Percentiles rank a stretch among this genome's conserved stretches.
These are phyloP conservation scores for Taiozyma sp. DNA, from an alignment of 1,139 yeast genomes.

Conservation along the genomic window DNA sequence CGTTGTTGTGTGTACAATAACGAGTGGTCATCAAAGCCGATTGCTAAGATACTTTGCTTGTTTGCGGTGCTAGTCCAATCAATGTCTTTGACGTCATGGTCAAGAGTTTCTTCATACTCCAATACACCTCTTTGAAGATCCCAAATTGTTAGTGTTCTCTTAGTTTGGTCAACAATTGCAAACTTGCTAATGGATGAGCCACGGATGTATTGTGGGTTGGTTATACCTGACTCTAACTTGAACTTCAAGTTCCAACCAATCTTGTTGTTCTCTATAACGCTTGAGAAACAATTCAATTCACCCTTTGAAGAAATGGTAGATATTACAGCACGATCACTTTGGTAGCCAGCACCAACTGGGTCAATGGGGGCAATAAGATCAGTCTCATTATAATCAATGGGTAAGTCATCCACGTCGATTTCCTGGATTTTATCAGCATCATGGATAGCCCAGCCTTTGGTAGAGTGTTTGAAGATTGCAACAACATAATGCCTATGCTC, in stretches of 20 bases:
- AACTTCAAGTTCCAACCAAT: constrained; percentile 50
- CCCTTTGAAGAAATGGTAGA: constrained; percentile 59
- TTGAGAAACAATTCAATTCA: constrained; percentile 46
- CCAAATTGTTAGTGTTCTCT: constrained; percentile 63
- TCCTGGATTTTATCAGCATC: constrained; percentile 26
- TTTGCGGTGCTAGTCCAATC: constrained; percentile 74
- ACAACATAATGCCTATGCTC: constrained; percentile 38
- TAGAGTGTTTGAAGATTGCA: constrained; percentile 33
- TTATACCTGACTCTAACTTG: constrained; percentile 51
- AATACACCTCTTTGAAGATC: constrained; percentile 63
- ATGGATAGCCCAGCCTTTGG: constrained; percentile 22
- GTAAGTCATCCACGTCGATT: constrained; percentile 23
- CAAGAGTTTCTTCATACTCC: constrained; percentile 51
- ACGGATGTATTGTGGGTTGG: constrained; percentile 48
- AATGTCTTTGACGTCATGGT: constrained; percentile 30
- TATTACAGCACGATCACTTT: constrained; percentile 41
- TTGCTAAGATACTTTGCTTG: constrained; percentile 71
- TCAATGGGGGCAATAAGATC: constrained; percentile 58
- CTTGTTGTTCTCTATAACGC: constrained; percentile 25
- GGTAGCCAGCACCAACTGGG: constrained; percentile 51
- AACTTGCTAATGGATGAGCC: constrained; percentile 75
- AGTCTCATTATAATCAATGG: constrained; percentile 28
- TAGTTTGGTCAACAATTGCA: constrained; percentile 59
- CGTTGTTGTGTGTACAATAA: constrained; percentile 75
- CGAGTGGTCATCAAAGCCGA: constrained; percentile 66